Conservation (phyloP, 2,329 filamentous ascomycete species). For the Paecilomyces fulvus region DNA sequence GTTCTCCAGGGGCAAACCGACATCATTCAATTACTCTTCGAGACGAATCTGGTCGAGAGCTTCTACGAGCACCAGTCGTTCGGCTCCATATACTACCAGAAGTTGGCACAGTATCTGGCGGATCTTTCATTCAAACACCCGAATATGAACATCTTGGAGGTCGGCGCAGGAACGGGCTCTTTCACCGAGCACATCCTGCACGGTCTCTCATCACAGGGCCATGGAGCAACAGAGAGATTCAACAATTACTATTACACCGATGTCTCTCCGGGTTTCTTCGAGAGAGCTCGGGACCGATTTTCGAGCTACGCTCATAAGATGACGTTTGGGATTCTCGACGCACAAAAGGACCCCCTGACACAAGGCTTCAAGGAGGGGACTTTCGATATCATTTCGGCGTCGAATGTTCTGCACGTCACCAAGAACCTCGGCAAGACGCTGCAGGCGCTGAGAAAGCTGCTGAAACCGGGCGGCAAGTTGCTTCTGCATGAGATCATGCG, state of each 20-base stretch:
- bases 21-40: no score
- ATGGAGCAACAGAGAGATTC: constrained; percentile 10
- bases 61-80: no score
- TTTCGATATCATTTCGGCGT: constrained; percentile 32
- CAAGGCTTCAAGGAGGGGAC: constrained; percentile 26
- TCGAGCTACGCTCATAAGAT: constrained; percentile 13
- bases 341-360: constrained; percentile 18
- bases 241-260: constrained; percentile 40
- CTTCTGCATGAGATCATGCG: constrained; percentile 31
- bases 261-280: constrained; percentile 37
- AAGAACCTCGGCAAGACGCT: constrained; percentile 11
- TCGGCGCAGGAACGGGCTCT: constrained; percentile 2
- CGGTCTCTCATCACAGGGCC: no score
- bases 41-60: no score
- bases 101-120: background rate
- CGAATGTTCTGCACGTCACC: constrained; percentile 35
- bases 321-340: constrained; percentile 20
- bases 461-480: constrained; percentile 41
- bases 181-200: background rate
- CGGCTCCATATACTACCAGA: background rate
- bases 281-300: constrained; percentile 22
- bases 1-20: no score
- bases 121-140: constrained; percentile 2
- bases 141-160: constrained; percentile 2
- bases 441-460: constrained; percentile 25